A percentile compares a stretch with the other conserved stretches of the same genome.
These are phyloP conservation scores for Mucor circinelloides DNA, from an alignment of 371 early-diverging fungal genomes.

Conservation along the genomic window DNA sequence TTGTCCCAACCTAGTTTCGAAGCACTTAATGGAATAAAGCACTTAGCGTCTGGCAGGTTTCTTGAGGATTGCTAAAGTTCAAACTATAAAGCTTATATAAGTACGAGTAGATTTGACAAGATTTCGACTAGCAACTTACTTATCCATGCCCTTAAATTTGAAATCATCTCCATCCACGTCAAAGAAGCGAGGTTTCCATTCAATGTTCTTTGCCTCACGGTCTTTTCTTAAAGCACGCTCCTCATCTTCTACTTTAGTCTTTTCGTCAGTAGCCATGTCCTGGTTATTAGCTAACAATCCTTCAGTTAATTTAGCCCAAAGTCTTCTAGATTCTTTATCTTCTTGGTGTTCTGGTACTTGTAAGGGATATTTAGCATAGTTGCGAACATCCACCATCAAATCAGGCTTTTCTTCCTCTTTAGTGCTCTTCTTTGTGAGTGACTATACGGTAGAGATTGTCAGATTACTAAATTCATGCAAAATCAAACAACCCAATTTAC, in stretches of 20 bases:
- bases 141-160: conserved; percentile 18
- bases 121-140: neutral
- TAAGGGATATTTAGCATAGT: conserved; percentile 11
- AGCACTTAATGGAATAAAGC: conserved; percentile 1
- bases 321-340: conserved; percentile 22
- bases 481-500: neutral
- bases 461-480: neutral
- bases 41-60: neutral
- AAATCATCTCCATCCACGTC: conserved; percentile 27
- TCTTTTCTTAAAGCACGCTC: conserved; percentile 70
- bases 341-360: conserved; percentile 23
- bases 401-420: conserved; percentile 10
- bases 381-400: conserved; percentile 19
- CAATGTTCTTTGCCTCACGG: conserved; percentile 53
- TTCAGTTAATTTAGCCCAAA: conserved; percentile 80
- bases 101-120: neutral
- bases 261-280: conserved; percentile 80
- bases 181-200: conserved; percentile 61
- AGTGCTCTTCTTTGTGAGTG: neutral
- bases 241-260: conserved; percentile 78
- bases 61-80: conserved; percentile 5
- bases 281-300: conserved; percentile 66
- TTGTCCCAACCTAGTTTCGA: too few species aligned
- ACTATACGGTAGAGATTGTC: neutral
- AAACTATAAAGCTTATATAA: neutral